phyloP scores from a whole-genome alignment of 164 flowering plant species.

The Macadamia tetraphylla region DNA sequence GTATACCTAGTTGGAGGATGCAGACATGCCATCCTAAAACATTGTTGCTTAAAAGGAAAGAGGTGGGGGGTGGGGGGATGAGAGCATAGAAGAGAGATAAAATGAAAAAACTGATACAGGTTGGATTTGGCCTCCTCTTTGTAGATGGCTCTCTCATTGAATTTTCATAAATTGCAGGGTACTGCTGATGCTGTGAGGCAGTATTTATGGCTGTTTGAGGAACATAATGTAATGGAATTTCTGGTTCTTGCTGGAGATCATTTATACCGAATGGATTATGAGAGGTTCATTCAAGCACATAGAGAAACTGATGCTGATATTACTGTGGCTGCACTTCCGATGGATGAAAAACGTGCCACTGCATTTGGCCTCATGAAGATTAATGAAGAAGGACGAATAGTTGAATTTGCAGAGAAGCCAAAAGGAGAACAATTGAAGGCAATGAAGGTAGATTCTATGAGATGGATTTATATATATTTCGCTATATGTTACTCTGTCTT shows the following conservation, averaged over 20 bases:
- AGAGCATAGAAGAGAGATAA: too few species aligned
- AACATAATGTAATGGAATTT: constrained; percentile 75
- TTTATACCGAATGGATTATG: constrained; percentile 89
- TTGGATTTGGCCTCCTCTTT: not conserved
- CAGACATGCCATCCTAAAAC: too few species aligned
- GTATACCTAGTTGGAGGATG: too few species aligned
- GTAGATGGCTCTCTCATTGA: not conserved
- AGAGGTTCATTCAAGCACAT: constrained; percentile 79
- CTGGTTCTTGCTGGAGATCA: constrained; percentile 90
- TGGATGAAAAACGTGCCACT: constrained; percentile 81
- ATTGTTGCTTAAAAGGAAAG: too few species aligned
- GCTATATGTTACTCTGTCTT: not conserved
- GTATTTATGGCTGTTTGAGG: constrained; percentile 91
- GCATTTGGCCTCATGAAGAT: constrained; percentile 93
- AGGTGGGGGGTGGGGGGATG: too few species aligned
- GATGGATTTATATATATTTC: not conserved
- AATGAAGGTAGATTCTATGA: constrained; percentile 48
- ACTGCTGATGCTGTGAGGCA: constrained; percentile 98
- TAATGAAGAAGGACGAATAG: constrained; percentile 78
- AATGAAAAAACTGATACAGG: too few species aligned
- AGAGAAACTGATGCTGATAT: constrained; percentile 91
- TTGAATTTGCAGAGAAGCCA: constrained; percentile 81
- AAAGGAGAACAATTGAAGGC: constrained; percentile 85
- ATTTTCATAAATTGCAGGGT: constrained; percentile 40
- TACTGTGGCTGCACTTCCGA: constrained; percentile 87